These are phyloP conservation scores for Papiliotrema fonsecae DNA, from an alignment of 1,284 basidiomycete genomes.

Conservation along the genomic window DNA sequence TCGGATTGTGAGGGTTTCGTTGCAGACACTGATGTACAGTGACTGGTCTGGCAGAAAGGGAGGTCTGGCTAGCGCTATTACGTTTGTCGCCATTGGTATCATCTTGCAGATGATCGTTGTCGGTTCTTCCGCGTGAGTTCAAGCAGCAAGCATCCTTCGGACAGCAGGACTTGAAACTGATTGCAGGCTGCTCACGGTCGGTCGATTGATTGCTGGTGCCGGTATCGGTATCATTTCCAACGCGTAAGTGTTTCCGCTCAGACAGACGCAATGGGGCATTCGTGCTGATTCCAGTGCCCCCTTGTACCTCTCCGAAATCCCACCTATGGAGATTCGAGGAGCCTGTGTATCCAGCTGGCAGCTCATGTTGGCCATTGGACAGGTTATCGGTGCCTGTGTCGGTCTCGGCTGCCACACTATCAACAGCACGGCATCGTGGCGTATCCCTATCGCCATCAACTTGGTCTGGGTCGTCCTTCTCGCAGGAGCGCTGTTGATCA, in stretches of 20 bases:
- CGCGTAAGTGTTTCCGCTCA: conserved; percentile 13
- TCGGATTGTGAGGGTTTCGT: no score
- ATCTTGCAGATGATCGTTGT: conserved; percentile 46
- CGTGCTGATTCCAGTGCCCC: conserved; percentile 25
- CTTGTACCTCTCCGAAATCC: conserved; percentile 50
- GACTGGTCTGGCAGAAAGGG: conserved; percentile 48
- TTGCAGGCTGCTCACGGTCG: conserved; percentile 43
- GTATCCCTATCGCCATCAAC: conserved; percentile 50
- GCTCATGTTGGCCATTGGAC: conserved; percentile 50
- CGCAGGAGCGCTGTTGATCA: conserved; percentile 37
- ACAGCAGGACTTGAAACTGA: neutral
- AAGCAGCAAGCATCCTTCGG: neutral
- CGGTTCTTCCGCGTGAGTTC: conserved; percentile 27
- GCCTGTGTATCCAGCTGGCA: conserved; percentile 49
- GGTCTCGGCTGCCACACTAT: conserved; percentile 36
- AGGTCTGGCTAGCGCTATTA: conserved; percentile 39
- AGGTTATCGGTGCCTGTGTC: conserved; percentile 49
- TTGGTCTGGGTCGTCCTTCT: conserved; percentile 46
- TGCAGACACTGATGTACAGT: conserved; percentile 11
- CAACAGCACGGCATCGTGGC: conserved; percentile 28
- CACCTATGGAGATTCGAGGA: conserved; percentile 49
- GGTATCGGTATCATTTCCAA: conserved; percentile 49
- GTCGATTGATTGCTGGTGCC: conserved; percentile 47
- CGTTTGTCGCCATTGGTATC: conserved; percentile 43
- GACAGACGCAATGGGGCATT: neutral